Percentiles rank a stretch among this genome's conserved stretches.
These are phyloP conservation scores for Triticum timopheevii DNA, from an alignment of 176 grass and related monocot genomes.

Conservation along the genomic window DNA sequence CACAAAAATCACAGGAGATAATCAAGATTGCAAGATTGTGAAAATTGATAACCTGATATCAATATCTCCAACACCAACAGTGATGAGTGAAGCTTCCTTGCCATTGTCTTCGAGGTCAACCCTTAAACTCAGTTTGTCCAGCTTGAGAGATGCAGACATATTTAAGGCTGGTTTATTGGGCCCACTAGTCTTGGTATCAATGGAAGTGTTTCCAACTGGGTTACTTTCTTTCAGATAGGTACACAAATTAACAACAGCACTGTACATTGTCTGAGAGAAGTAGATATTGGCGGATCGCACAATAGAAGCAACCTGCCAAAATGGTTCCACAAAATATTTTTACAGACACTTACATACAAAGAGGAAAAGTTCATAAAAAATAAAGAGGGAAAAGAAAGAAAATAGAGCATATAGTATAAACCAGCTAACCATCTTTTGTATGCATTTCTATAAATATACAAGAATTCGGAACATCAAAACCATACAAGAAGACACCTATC, in stretches of 20 bases:
- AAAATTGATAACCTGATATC: slow-evolving; percentile 55
- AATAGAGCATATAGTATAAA: slow-evolving; percentile 11
- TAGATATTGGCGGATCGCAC: slow-evolving; percentile 58
- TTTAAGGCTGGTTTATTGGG: slow-evolving; percentile 33
- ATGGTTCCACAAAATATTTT: slow-evolving; percentile 7
- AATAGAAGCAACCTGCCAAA: slow-evolving; percentile 57
- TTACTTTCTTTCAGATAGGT: slow-evolving; percentile 35
- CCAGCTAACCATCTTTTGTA: background rate
- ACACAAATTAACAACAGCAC: slow-evolving; percentile 49
- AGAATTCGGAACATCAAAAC: slow-evolving; percentile 23
- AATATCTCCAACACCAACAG: slow-evolving; percentile 50
- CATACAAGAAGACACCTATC: background rate
- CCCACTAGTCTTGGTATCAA: slow-evolving; percentile 36
- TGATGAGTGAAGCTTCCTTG: slow-evolving; percentile 43
- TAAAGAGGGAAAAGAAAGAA: background rate
- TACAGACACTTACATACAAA: slow-evolving; percentile 10
- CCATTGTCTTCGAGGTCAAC: slow-evolving; percentile 67
- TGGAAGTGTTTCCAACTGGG: slow-evolving; percentile 27
- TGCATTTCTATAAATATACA: slow-evolving; percentile 17
- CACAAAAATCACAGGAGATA: slow-evolving; percentile 21
- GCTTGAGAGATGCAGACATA: slow-evolving; percentile 54
- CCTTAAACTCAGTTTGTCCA: slow-evolving; percentile 57
- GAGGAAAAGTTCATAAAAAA: background rate
- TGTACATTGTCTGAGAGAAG: slow-evolving; percentile 64
- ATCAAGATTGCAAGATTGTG: slow-evolving; percentile 19